Evolutionary conservation across 78 protist genomes (phyloP).

Genomic region (Thecamonas trahens): DNA sequence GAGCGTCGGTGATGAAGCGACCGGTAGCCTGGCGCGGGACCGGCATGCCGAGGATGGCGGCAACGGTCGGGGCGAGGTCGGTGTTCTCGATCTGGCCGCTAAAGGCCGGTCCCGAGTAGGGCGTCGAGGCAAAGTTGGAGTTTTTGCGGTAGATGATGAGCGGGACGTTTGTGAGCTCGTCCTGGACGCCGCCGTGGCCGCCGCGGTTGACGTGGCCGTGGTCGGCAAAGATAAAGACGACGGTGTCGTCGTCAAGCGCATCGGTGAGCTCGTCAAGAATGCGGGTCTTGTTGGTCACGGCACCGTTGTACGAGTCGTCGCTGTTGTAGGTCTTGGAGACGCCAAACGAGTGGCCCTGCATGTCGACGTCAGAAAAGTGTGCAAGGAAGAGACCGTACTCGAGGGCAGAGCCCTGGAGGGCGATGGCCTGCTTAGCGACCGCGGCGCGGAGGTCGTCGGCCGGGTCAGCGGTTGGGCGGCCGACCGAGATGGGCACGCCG

Average conservation of each 20-base stretch:
- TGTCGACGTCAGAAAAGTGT: slow-evolving; percentile 7
- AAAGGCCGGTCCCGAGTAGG: not conserved
- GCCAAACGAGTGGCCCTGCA: slow-evolving; percentile 20
- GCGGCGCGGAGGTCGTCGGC: slow-evolving; percentile 11
- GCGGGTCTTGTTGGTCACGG: slow-evolving; percentile 1
- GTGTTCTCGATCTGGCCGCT: not conserved
- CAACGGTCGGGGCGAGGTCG: not conserved
- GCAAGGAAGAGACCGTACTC: not conserved
- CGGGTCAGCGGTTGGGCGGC: slow-evolving; percentile 8
- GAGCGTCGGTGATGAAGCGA: not conserved
- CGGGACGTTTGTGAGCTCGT: not conserved
- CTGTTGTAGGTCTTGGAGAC: not conserved
- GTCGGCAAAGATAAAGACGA: slow-evolving; percentile 6
- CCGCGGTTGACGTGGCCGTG: slow-evolving; percentile 19
- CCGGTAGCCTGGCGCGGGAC: not conserved
- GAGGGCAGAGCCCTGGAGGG: not conserved
- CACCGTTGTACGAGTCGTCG: slow-evolving; percentile 5
- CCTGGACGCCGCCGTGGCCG: not conserved
- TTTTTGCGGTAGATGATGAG: not conserved
- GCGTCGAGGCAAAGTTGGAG: not conserved
- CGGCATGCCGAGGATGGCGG: not conserved
- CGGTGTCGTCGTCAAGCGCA: slow-evolving; percentile 3
- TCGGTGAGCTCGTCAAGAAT: not conserved
- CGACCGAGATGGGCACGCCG: no score
- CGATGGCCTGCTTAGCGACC: not conserved